phyloP scores from a whole-genome alignment of 441 rosid genomes.

The Aleurites moluccanus region DNA sequence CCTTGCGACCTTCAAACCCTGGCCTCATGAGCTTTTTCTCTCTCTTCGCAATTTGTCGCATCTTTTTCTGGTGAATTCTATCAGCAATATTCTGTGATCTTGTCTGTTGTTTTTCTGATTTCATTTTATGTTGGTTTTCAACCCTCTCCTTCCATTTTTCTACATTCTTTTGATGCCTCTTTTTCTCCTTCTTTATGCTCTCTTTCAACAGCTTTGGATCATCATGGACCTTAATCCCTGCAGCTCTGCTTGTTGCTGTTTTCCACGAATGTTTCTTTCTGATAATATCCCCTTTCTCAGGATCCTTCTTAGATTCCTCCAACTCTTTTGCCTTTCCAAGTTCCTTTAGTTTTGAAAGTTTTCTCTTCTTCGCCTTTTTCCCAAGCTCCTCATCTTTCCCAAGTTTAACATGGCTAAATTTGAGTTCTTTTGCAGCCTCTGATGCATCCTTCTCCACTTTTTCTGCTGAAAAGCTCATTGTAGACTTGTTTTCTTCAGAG shows the following conservation, averaged over 20 bases:
- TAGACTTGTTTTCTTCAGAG: conserved; percentile 31
- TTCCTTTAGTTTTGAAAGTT: conserved; percentile 45
- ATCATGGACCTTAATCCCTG: conserved; percentile 74
- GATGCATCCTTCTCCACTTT: conserved; percentile 53
- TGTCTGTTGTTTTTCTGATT: conserved; percentile 68
- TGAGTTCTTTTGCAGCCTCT: conserved; percentile 68
- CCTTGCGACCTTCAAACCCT: conserved; percentile 84
- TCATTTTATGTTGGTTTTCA: conserved; percentile 55
- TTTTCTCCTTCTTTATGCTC: conserved; percentile 68
- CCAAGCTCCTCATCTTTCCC: conserved; percentile 48
- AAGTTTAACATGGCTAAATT: conserved; percentile 64
- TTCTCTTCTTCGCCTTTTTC: conserved; percentile 45
- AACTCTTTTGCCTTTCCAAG: conserved; percentile 48
- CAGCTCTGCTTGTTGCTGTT: conserved; percentile 73
- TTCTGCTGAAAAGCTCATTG: conserved; percentile 27
- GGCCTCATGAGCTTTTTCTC: conserved; percentile 86
- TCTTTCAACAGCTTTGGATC: conserved; percentile 70
- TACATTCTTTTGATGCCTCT: conserved; percentile 59
- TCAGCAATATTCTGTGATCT: conserved; percentile 66
- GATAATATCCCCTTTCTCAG: conserved; percentile 57
- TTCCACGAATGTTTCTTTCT: conserved; percentile 65
- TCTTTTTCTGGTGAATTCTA: conserved; percentile 69
- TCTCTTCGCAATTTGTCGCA: conserved; percentile 67
- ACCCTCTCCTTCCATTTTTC: conserved; percentile 85
- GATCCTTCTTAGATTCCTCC: conserved; percentile 51